Base-by-base conservation (phyloP, 495 filamentous ascomycete species). In the Aspergillus heteromorphus region DNA sequence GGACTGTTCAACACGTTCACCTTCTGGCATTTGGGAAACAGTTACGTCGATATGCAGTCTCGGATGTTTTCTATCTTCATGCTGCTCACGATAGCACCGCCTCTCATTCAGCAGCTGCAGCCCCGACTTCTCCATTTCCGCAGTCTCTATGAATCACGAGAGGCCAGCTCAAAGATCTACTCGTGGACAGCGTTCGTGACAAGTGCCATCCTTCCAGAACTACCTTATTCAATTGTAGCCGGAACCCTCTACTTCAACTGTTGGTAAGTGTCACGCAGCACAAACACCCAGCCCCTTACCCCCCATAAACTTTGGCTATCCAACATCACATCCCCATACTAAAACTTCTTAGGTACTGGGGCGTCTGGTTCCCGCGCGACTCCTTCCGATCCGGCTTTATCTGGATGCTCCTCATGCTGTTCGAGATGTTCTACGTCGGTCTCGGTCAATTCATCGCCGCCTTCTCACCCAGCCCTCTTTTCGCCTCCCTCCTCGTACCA, bases 381-480 rank as follows among this genome's bases (percentile, higher is more conserved):
- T 74, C 73, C 1, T 85, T 86, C 59, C 74, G 65, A 6, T 74
- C 76, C 2, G 85, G 79, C 6, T 83, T 74, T 40, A 66, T 75
- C 10, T 85, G 79, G 75, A 72, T 87, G 65, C 66, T 79, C 45
- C 66, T 88, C 6, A 79, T 87, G 65, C 65, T 87, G 7, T 90
- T 85, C 65, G 85, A 91, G 64, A 57, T 88, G 27, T 91, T 80
- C 68, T 91, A 89, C 58, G 73, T 89, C 48, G 76, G 82, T 20
- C 84, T 92, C 55, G 86, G 86, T 1, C 87, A 91, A 67, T 83
- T 84, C 56, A 89, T 93, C 43, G 89, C 89, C 0, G 75, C 88
- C 0, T 78, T 90, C 56, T 73, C 82, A 10, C 87, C 88, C 0
- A 89, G 89, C 64, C 82, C 87, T 34, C 75, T 89, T 4, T 77